These are phyloP conservation scores for Calonectria montana DNA, from an alignment of 2,329 filamentous ascomycete species.

Conservation along the genomic window DNA sequence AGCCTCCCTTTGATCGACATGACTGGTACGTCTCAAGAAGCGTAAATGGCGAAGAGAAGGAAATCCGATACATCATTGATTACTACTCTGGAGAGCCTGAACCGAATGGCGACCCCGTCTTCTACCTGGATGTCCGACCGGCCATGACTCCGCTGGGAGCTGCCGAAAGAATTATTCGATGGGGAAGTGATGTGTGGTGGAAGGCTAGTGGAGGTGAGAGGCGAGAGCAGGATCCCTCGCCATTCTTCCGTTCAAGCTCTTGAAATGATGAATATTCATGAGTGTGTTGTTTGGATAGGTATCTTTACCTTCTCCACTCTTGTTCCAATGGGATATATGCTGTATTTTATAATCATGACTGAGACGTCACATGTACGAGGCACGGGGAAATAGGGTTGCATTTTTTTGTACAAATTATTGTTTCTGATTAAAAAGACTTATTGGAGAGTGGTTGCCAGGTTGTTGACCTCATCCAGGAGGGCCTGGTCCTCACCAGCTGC, in stretches of 20 bases:
- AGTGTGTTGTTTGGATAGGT: constrained; percentile 24
- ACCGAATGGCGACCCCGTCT: constrained; percentile 89
- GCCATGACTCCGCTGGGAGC: constrained; percentile 85
- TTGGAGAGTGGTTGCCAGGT: constrained; percentile 45
- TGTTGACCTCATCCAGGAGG: constrained; percentile 64
- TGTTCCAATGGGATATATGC: constrained; percentile 30
- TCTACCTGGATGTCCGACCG: constrained; percentile 93
- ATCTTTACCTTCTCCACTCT: constrained; percentile 42
- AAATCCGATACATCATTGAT: constrained; percentile 96
- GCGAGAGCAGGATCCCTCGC: constrained; percentile 57
- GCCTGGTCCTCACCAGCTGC: constrained; percentile 59
- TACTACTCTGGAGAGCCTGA: constrained; percentile 91
- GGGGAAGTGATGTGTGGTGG: constrained; percentile 96
- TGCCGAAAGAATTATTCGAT: constrained; percentile 84
- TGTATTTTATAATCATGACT: constrained; percentile 46
- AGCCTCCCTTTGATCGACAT: constrained; percentile 94
- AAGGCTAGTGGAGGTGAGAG: constrained; percentile 80
- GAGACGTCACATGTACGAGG: constrained; percentile 35
- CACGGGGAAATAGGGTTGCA: constrained; percentile 22
- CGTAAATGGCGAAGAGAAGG: constrained; percentile 73
- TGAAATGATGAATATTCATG: constrained; percentile 15
- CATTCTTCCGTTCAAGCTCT: constrained; percentile 45
- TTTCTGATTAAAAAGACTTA: constrained; percentile 15
- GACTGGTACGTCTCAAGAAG: constrained; percentile 93
- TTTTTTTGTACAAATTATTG: constrained; percentile 31